phyloP scores from a whole-genome alignment of 2,329 filamentous ascomycete genomes.

The Anthostomella pinea region DNA sequence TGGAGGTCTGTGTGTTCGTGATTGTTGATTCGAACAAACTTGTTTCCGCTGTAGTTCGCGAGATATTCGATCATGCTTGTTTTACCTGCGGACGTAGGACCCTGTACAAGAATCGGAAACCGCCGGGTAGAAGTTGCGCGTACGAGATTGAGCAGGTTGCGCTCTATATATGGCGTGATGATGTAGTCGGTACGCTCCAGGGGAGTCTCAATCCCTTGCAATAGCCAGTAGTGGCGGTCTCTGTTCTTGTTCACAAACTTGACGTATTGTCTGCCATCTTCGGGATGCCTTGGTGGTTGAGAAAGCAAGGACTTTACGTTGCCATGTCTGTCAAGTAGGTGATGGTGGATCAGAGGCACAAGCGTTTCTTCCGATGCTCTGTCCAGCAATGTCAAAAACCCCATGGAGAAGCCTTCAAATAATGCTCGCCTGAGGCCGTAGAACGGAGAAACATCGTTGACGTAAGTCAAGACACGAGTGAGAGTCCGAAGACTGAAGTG shows the following conservation, averaged over 20 bases:
- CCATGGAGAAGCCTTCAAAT: conserved; percentile 97
- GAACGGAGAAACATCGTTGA: conserved; percentile 75
- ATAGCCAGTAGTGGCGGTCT: conserved; percentile 83
- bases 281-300: conserved; percentile 73
- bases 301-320: conserved; percentile 72
- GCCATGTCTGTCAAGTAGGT: conserved; percentile 69
- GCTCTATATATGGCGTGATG: conserved; percentile 90
- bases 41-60: conserved; percentile 94
- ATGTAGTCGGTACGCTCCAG: conserved; percentile 87
- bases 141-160: conserved; percentile 91
- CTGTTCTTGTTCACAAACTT: conserved; percentile 66
- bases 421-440: conserved; percentile 84
- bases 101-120: conserved; percentile 93
- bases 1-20: conserved; percentile 98
- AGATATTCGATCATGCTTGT: conserved; percentile 99
- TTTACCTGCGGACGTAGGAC: conserved; percentile 94
- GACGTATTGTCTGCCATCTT: conserved; percentile 74
- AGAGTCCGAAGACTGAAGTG: conserved; percentile 96
- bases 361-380: conserved; percentile 77
- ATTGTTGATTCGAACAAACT: conserved; percentile 98
- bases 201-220: conserved; percentile 65
- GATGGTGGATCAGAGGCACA: conserved; percentile 73
- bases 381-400: conserved; percentile 87
- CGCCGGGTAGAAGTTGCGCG: conserved; percentile 86
- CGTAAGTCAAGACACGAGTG: conserved; percentile 85